Conservation (phyloP, 331 rosid species). For the Phaseolus coccineus region DNA sequence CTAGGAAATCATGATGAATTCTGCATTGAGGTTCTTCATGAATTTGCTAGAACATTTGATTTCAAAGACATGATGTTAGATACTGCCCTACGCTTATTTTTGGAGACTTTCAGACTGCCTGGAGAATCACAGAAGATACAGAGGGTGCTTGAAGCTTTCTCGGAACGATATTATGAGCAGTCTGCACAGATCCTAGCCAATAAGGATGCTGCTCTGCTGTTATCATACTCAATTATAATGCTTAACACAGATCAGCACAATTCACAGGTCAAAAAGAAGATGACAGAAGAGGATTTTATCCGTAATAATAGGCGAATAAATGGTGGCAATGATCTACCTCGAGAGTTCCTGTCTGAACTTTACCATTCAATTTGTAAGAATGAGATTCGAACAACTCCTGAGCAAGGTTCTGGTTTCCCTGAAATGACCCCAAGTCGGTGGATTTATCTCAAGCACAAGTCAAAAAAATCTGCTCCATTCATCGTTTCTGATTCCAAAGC, state of each 20-base stretch:
- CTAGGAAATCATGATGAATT: constrained; percentile 97
- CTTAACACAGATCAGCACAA: constrained; percentile 93
- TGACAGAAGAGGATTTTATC: constrained; percentile 95
- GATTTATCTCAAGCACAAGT: constrained; percentile 89
- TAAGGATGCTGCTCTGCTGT: constrained; percentile 89
- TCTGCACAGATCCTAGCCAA: constrained; percentile 83
- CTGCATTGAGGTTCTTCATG: constrained; percentile 95
- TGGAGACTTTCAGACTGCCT: constrained; percentile 94
- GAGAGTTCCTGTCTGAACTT: constrained; percentile 76
- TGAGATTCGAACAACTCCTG: constrained; percentile 93
- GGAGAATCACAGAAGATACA: constrained; percentile 99
- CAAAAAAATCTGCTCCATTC: constrained; percentile 82
- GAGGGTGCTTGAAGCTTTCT: constrained; percentile 98
- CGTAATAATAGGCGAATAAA: constrained; percentile 89
- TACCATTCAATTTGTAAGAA: constrained; percentile 89
- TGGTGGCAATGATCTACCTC: constrained; percentile 92
- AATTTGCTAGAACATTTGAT: constrained; percentile 97
- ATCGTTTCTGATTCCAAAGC: constrained; percentile 82
- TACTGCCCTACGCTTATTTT: constrained; percentile 86
- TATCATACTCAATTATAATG: constrained; percentile 84
- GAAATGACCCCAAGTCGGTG: constrained; percentile 97
- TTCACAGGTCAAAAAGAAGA: constrained; percentile 86
- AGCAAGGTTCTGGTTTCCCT: constrained; percentile 89
- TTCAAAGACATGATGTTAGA: constrained; percentile 91
- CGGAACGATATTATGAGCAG: constrained; percentile 96